These are phyloP conservation scores for Hypoxylon sp. DNA, from an alignment of 2,329 filamentous ascomycete species.

Conservation along the genomic window DNA sequence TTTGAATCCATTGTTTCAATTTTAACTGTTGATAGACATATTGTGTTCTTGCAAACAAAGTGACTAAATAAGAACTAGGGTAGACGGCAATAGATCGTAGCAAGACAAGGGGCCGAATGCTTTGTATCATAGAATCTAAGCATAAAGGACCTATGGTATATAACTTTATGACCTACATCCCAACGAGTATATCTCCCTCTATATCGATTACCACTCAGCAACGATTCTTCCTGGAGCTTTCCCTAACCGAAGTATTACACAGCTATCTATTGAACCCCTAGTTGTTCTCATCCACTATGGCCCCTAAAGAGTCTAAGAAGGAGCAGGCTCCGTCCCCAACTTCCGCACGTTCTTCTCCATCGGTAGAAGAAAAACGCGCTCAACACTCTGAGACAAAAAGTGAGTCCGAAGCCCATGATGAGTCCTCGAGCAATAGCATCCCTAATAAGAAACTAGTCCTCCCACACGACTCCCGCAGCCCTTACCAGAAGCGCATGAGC, in stretches of 20 bases:
- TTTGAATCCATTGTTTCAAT: neutral
- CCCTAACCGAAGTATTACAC: conserved; percentile 2
- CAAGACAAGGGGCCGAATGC: neutral
- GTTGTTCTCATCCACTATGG: conserved; percentile 13
- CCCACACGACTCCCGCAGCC: conserved; percentile 45
- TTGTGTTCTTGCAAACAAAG: conserved; percentile 3
- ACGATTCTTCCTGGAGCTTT: neutral
- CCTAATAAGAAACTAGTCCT: conserved; percentile 10
- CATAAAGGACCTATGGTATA: neutral
- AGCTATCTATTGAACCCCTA: conserved; percentile 1
- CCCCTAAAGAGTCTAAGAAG: neutral
- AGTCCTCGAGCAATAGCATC: neutral
- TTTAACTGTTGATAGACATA: neutral
- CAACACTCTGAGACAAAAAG: neutral
- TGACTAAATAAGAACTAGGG: neutral
- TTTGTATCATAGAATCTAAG: neutral
- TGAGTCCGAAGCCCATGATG: neutral
- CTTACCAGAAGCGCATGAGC: conserved; percentile 37
- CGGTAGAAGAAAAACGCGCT: neutral
- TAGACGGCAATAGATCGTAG: conserved; percentile 3
- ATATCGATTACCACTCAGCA: conserved; percentile 9
- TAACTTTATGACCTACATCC: neutral
- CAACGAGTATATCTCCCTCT: conserved; percentile 2
- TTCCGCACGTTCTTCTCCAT: too few species aligned
- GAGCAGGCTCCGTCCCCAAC: neutral